Evolutionary conservation across 495 filamentous ascomycete species (phyloP).

Genomic region (Penicillium salamii): DNA sequence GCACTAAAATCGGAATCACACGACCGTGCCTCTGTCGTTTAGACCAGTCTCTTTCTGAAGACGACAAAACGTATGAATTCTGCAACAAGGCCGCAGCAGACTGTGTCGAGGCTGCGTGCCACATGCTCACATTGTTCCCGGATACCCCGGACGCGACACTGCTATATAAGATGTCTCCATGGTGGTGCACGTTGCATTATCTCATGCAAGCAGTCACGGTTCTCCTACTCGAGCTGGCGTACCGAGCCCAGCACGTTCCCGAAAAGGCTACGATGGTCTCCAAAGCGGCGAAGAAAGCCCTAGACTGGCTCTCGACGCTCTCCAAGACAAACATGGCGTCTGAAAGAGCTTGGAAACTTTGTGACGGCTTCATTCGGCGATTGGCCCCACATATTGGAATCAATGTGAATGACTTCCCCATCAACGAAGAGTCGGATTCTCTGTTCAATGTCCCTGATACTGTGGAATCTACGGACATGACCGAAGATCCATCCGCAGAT

Average conservation of each 20-base stretch:
- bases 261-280: conserved; percentile 49
- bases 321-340: conserved; percentile 45
- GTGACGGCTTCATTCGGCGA: conserved; percentile 45
- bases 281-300: conserved; percentile 51
- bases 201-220: conserved; percentile 60
- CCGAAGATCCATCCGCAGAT: conserved; percentile 8
- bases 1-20: conserved; percentile 57
- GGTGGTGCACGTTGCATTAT: conserved; percentile 64
- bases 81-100: conserved; percentile 50
- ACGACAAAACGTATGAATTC: conserved; percentile 42
- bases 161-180: conserved; percentile 52
- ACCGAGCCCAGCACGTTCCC: conserved; percentile 52
- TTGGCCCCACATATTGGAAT: conserved; percentile 37
- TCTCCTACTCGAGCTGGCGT: conserved; percentile 57
- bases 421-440: conserved; percentile 21
- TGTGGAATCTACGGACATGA: neutral
- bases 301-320: conserved; percentile 51
- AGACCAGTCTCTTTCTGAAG: conserved; percentile 33
- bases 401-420: conserved; percentile 25
- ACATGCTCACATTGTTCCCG: conserved; percentile 54
- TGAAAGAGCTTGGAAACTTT: conserved; percentile 50
- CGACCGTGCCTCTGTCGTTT: conserved; percentile 59
- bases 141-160: conserved; percentile 33
- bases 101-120: conserved; percentile 58
- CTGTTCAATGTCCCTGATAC: conserved; percentile 15